These are phyloP conservation scores for Penicillium psychrosexuale DNA, from an alignment of 2,329 filamentous ascomycete species.

Conservation along the genomic window DNA sequence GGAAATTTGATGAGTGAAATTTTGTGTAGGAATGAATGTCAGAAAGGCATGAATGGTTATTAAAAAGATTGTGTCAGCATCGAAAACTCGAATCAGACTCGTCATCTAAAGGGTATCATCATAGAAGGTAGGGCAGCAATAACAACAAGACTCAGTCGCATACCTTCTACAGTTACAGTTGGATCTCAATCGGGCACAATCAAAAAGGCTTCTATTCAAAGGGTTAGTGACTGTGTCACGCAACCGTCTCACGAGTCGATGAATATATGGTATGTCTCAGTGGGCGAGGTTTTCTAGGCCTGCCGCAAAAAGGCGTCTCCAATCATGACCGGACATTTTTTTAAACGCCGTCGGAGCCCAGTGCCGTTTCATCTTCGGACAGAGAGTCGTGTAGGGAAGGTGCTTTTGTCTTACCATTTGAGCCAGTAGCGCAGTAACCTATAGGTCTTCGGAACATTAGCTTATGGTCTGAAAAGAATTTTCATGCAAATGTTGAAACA, in stretches of 20 bases:
- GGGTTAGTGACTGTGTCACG: constrained; percentile 29
- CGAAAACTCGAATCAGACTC: constrained; percentile 63
- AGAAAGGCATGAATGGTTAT: constrained; percentile 61
- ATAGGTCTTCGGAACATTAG: constrained; percentile 23
- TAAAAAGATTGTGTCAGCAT: constrained; percentile 56
- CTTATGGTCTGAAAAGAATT: constrained; percentile 3
- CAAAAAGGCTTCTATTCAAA: constrained; percentile 16
- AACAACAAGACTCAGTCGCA: constrained; percentile 3
- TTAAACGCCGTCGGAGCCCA: constrained; percentile 80
- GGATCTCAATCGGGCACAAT: constrained; percentile 9
- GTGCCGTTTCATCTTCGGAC: constrained; percentile 63
- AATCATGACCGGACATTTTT: constrained; percentile 63
- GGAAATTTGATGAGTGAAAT: constrained; percentile 3
- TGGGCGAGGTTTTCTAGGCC: constrained; percentile 99
- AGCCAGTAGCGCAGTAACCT: constrained; percentile 4
- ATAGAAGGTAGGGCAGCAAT: constrained; percentile 27
- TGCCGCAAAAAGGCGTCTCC: constrained; percentile 88
- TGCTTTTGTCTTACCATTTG: constrained; percentile 26
- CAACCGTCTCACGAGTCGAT: constrained; percentile 20
- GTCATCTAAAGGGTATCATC: constrained; percentile 59
- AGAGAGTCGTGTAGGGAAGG: background rate
- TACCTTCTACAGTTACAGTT: constrained; percentile 21
- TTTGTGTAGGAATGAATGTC: constrained; percentile 29
- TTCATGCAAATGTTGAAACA: constrained; percentile 15
- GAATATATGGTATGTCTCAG: constrained; percentile 57